Conservation (phyloP, 2,329 filamentous ascomycete genomes). For the Juglanconis oblonga region DNA sequence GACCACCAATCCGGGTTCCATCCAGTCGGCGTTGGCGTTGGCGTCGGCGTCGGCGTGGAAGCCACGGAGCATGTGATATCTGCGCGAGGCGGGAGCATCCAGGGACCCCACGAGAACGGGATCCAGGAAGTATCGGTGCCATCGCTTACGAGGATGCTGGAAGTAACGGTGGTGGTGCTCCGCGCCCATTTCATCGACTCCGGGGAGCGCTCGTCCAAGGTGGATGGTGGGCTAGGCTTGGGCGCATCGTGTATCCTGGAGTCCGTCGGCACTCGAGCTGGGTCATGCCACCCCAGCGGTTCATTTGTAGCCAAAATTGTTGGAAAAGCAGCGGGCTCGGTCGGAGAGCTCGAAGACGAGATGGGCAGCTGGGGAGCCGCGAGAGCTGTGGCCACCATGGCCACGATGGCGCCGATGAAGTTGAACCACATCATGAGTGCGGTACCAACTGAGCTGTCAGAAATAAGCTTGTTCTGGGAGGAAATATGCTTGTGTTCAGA, state of each 20-base stretch:
- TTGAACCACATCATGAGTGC: background rate
- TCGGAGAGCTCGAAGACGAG: background rate
- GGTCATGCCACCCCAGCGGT: background rate
- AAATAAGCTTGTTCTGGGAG: background rate
- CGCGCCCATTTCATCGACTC: background rate
- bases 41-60: background rate
- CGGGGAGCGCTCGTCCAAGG: background rate
- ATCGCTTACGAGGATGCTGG: background rate
- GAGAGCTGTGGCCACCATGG: conserved; percentile 33
- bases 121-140: background rate
- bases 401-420: conserved; percentile 26
- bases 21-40: no score
- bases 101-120: background rate
- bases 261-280: background rate
- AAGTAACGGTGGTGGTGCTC: background rate
- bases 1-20: background rate
- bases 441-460: background rate
- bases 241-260: background rate
- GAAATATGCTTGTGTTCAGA: no score
- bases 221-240: background rate
- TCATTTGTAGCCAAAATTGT: background rate
- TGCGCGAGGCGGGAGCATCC: background rate
- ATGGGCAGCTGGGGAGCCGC: conserved; percentile 24
- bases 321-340: background rate
- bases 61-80: background rate